phyloP scores from a whole-genome alignment of 2,329 filamentous ascomycete species.

The Zymoseptoria passerinii region DNA sequence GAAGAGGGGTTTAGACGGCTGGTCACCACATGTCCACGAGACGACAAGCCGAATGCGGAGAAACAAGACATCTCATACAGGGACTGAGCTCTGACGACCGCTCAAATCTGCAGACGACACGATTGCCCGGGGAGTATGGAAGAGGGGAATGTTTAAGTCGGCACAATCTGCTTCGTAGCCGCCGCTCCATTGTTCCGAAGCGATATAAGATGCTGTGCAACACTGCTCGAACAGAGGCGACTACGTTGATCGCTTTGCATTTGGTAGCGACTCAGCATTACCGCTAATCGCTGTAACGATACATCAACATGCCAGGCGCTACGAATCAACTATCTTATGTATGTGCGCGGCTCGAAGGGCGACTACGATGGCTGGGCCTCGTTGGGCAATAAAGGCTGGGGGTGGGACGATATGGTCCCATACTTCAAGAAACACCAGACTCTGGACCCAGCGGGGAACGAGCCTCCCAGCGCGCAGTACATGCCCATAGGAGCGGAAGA shows the following conservation, averaged over 20 bases:
- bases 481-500: constrained; percentile 19
- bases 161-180: background rate
- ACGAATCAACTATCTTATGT: constrained; percentile 31
- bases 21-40: background rate
- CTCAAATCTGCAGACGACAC: background rate
- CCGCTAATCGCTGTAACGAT: background rate
- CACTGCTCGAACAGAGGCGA: too few species aligned
- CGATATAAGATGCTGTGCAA: background rate
- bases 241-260: too few species aligned
- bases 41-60: background rate
- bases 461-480: constrained; percentile 11
- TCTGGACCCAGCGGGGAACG: constrained; percentile 14
- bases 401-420: constrained; percentile 21
- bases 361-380: constrained; percentile 31
- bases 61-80: background rate
- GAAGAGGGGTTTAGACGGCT: background rate
- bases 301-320: constrained; percentile 8
- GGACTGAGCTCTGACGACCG: background rate
- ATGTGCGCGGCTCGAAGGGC: constrained; percentile 25
- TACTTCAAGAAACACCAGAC: constrained; percentile 25
- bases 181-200: background rate
- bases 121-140: background rate
- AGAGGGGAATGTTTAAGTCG: background rate
- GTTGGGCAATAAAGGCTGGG: constrained; percentile 22
- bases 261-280: too few species aligned